Evolutionary conservation across 768 basidiomycete species (phyloP).

Genomic region (Boletus rufocinnamomeus): DNA sequence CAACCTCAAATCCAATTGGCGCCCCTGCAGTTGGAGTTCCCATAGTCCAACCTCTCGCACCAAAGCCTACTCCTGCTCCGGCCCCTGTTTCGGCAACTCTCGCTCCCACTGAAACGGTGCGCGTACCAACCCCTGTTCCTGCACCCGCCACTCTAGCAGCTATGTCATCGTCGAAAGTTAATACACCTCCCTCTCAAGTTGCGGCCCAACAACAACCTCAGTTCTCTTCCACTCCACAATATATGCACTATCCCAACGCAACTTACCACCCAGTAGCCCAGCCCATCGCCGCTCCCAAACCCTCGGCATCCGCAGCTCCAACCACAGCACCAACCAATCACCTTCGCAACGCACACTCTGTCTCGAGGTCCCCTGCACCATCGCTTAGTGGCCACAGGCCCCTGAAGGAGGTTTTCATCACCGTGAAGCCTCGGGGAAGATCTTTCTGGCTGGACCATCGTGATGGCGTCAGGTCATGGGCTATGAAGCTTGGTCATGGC

Average conservation of each 20-base stretch:
- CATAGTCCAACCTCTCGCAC: slow-evolving; percentile 20
- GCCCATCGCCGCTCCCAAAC: slow-evolving; percentile 28
- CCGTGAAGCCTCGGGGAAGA: slow-evolving; percentile 61
- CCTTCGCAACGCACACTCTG: slow-evolving; percentile 31
- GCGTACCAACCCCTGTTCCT: slow-evolving; percentile 22
- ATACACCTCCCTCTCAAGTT: slow-evolving; percentile 36
- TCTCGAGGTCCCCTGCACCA: slow-evolving; percentile 35
- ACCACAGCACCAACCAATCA: slow-evolving; percentile 12
- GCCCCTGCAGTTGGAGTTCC: slow-evolving; percentile 20
- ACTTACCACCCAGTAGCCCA: slow-evolving; percentile 42
- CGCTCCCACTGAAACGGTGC: slow-evolving; percentile 21
- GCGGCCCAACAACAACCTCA: slow-evolving; percentile 36
- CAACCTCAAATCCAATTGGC: slow-evolving; percentile 13
- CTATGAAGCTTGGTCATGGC: slow-evolving; percentile 55
- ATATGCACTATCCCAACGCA: slow-evolving; percentile 58
- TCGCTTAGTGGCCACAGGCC: slow-evolving; percentile 42
- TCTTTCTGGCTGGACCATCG: slow-evolving; percentile 58
- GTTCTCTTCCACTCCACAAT: slow-evolving; percentile 36
- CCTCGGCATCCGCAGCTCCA: slow-evolving; percentile 14
- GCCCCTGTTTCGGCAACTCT: slow-evolving; percentile 28
- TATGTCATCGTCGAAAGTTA: slow-evolving; percentile 18
- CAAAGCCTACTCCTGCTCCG: slow-evolving; percentile 27
- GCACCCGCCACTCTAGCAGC: slow-evolving; percentile 14
- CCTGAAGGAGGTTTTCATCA: slow-evolving; percentile 54
- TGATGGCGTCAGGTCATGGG: slow-evolving; percentile 78